These are phyloP conservation scores for Juglanconis juglandina DNA, from an alignment of 2,329 filamentous ascomycete species.

Conservation along the genomic window DNA sequence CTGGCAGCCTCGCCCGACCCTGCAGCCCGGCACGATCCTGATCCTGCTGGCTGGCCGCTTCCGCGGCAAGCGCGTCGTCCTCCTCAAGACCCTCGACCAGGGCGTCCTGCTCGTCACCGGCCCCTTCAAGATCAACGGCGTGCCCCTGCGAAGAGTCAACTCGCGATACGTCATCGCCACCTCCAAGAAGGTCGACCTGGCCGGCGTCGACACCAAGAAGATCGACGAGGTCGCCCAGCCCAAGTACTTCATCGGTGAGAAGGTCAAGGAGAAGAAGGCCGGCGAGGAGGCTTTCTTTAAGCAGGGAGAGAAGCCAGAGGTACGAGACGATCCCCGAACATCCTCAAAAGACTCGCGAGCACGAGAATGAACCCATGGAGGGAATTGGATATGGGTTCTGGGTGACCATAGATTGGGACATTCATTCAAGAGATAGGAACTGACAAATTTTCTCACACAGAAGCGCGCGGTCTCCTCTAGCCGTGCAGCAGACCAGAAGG, in stretches of 20 bases:
- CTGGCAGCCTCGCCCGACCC: slow-evolving; percentile 81
- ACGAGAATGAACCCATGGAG: neutral
- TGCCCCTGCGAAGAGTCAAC: slow-evolving; percentile 92
- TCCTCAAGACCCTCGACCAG: slow-evolving; percentile 96
- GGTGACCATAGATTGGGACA: neutral
- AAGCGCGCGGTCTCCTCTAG: slow-evolving; percentile 95
- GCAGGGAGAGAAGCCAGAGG: slow-evolving; percentile 94
- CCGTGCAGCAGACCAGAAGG: slow-evolving; percentile 96
- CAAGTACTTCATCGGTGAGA: slow-evolving; percentile 97
- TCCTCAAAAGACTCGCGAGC: neutral
- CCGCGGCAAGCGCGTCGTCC: slow-evolving; percentile 99
- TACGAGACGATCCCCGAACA: neutral
- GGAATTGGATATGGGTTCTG: neutral
- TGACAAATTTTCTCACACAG: slow-evolving; percentile 51
- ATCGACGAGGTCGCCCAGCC: slow-evolving; percentile 69
- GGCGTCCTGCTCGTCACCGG: slow-evolving; percentile 98
- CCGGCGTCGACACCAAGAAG: slow-evolving; percentile 86
- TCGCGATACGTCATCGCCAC: slow-evolving; percentile 91
- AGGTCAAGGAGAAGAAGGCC: slow-evolving; percentile 94
- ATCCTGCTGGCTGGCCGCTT: slow-evolving; percentile 99
- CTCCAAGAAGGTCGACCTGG: slow-evolving; percentile 78
- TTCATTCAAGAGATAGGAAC: slow-evolving; percentile 18
- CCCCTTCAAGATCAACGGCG: slow-evolving; percentile 99
- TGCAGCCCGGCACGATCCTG: slow-evolving; percentile 92
- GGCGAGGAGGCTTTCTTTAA: slow-evolving; percentile 99